These are phyloP conservation scores for Harrya chromipes DNA, from an alignment of 768 basidiomycete genomes.

Conservation along the genomic window DNA sequence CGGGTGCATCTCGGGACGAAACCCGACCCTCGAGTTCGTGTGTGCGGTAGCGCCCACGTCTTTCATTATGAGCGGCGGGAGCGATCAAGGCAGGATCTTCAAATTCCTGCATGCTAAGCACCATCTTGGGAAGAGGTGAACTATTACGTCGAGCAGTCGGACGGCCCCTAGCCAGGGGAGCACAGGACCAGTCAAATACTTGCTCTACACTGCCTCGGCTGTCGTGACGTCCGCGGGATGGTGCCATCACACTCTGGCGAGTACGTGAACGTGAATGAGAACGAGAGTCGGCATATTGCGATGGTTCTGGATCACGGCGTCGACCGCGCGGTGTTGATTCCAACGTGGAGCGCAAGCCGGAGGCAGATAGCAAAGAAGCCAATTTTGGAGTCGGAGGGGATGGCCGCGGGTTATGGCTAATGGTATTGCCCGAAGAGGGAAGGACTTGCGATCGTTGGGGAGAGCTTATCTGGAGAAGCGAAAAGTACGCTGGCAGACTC, in stretches of 20 bases:
- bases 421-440: slow-evolving; percentile 47
- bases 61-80: slow-evolving; percentile 22
- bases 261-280: slow-evolving; percentile 43
- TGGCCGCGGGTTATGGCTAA: slow-evolving; percentile 36
- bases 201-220: slow-evolving; percentile 40
- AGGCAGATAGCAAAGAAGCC: slow-evolving; percentile 30
- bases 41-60: slow-evolving; percentile 53
- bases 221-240: slow-evolving; percentile 20
- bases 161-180: slow-evolving; percentile 41
- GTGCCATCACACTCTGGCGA: slow-evolving; percentile 17
- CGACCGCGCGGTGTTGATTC: slow-evolving; percentile 54
- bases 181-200: slow-evolving; percentile 47
- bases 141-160: slow-evolving; percentile 52
- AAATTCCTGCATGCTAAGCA: slow-evolving; percentile 35
- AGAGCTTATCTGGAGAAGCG: slow-evolving; percentile 57
- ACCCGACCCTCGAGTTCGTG: slow-evolving; percentile 50
- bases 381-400: slow-evolving; percentile 64
- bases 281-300: slow-evolving; percentile 33
- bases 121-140: slow-evolving; percentile 54
- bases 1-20: slow-evolving; percentile 49
- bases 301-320: slow-evolving; percentile 38
- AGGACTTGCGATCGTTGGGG: slow-evolving; percentile 35
- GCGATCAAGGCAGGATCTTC: slow-evolving; percentile 30
- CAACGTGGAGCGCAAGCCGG: slow-evolving; percentile 35
- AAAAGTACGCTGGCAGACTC: slow-evolving; percentile 74